phyloP scores from a whole-genome alignment of 1,139 yeast species.

The Kodamaea plutei region DNA sequence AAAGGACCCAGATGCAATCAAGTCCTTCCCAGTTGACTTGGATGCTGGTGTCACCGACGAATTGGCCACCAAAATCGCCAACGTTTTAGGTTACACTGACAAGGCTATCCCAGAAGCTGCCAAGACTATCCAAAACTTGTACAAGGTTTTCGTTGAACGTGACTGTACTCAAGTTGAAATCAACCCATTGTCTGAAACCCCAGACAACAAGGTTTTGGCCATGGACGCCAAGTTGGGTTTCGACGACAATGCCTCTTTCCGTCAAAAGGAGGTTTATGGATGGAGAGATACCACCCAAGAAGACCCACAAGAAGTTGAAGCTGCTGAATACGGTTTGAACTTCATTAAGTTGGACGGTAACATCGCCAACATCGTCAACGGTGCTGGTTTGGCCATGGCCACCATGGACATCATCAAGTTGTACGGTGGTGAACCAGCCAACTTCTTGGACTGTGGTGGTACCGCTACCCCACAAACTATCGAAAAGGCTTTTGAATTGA shows the following conservation, averaged over 20 bases:
- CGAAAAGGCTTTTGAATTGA: slow-evolving; percentile 93
- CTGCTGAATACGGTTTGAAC: slow-evolving; percentile 85
- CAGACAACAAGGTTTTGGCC: slow-evolving; percentile 85
- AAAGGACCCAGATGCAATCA: slow-evolving; percentile 86
- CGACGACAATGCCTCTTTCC: slow-evolving; percentile 93
- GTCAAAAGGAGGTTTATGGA: slow-evolving; percentile 90
- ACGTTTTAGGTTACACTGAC: slow-evolving; percentile 73
- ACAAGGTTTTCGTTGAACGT: slow-evolving; percentile 80
- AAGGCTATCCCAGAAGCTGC: slow-evolving; percentile 86
- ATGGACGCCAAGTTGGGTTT: slow-evolving; percentile 99
- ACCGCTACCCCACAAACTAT: slow-evolving; percentile 99
- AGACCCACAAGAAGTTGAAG: slow-evolving; percentile 95
- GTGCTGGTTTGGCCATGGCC: slow-evolving; percentile 99
- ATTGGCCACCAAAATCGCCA: slow-evolving; percentile 73
- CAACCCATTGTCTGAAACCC: slow-evolving; percentile 95
- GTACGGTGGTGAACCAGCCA: slow-evolving; percentile 98
- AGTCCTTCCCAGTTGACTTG: slow-evolving; percentile 78
- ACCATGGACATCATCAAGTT: slow-evolving; percentile 99
- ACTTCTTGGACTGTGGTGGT: slow-evolving; percentile 99
- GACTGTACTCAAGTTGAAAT: slow-evolving; percentile 99
- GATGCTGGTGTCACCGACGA: slow-evolving; percentile 76
- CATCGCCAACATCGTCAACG: slow-evolving; percentile 97
- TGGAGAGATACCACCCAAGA: slow-evolving; percentile 97
- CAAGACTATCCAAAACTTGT: slow-evolving; percentile 77
- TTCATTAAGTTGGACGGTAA: slow-evolving; percentile 97